Evolutionary conservation across 179 eudicot species (phyloP), one percentile per base, ranked within the genome.

Genomic region (Silene vulgaris): DNA sequence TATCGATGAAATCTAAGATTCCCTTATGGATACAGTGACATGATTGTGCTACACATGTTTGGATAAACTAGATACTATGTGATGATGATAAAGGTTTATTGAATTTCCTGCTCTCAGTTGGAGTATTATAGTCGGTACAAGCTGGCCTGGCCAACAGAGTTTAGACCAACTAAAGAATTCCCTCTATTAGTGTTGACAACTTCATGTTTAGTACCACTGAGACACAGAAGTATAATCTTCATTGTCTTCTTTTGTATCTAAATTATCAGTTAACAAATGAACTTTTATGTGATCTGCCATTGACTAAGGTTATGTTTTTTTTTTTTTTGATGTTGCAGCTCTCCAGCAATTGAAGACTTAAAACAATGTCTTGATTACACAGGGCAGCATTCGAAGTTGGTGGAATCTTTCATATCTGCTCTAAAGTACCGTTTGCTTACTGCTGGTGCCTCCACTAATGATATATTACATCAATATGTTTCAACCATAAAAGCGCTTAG

Each of bases 391-490:
- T 87, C 99, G 71, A 95, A 95, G 84, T 85, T 95, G 73, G 99
- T 95, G 68, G 97, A 90, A 82, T 95, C 97, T 3, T 95, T 95
- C 85, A 92, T 92, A 43, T 88, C 95, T 75, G 87, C 99, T 6
- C 81, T 95, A 65, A 85, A 86, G 82, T 89, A 89, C 74, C 93
- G 99, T 37, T 80, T 95, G 69, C 93, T 95, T 50, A 95, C 99
- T 35, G 99, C 99, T 80, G 97, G 99, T 74, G 99, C 99, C 26
- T 92, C 99, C 60, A 95, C 99, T 66, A 92, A 89, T 84, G 97
- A 95, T 78, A 92, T 95, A 78, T 75, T 95, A 81, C 99, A 88
- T 81, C 99, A 92, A 74, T 95, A 95, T 81, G 97, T 95, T 79
- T 95, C 99, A 72, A 95, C 99, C 28, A 90, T 95, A 73, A 92